Evolutionary conservation across 257 asterid species (phyloP).

Genomic region (Solanum medicagineum): DNA sequence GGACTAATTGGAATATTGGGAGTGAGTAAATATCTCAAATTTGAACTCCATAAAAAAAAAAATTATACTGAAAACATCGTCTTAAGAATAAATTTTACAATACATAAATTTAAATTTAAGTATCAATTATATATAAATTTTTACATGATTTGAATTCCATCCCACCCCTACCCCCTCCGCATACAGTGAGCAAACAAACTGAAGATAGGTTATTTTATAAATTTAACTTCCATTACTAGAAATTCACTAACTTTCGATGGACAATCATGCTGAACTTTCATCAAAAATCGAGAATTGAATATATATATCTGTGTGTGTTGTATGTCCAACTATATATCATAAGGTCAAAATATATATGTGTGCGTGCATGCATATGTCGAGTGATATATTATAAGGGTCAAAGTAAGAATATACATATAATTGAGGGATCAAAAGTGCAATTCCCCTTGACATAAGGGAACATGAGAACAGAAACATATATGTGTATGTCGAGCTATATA

Average conservation of each 20-base stretch:
- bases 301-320: not conserved
- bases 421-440: not conserved
- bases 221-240: not conserved
- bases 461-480: not conserved
- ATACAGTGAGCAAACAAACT: not conserved
- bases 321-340: not conserved
- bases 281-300: too few relatives aligned
- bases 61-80: not conserved
- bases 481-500: too few relatives aligned
- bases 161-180: not conserved
- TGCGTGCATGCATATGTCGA: not conserved
- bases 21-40: not conserved
- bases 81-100: not conserved
- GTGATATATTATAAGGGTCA: not conserved
- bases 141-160: not conserved
- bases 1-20: not conserved
- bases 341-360: too few relatives aligned
- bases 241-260: too few relatives aligned
- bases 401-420: not conserved
- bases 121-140: not conserved
- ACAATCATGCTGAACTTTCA: too few relatives aligned
- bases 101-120: not conserved
- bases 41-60: not conserved
- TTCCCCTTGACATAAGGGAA: not conserved
- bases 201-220: not conserved